phyloP scores from a whole-genome alignment of 2,329 filamentous ascomycete species.

The Elsinoe ampelina region DNA sequence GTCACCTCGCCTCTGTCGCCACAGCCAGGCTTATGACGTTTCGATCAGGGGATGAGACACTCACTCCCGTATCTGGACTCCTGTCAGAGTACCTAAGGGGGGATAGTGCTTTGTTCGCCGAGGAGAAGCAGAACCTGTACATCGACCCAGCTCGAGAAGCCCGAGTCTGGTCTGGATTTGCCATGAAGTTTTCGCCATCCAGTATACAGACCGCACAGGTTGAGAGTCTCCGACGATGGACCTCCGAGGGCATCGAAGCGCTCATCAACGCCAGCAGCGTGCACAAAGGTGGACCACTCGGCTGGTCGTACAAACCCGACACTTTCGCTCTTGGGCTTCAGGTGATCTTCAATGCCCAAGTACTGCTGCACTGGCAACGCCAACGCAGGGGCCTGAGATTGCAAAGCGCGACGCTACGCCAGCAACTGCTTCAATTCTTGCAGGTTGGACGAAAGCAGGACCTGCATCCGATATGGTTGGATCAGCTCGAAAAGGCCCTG shows the following conservation, averaged over 20 bases:
- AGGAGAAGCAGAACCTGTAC: slow-evolving; percentile 93
- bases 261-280: slow-evolving; percentile 30
- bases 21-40: slow-evolving; percentile 10
- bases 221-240: slow-evolving; percentile 36
- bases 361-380: slow-evolving; percentile 26
- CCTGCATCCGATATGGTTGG: slow-evolving; percentile 31
- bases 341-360: slow-evolving; percentile 35
- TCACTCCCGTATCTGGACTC: slow-evolving; percentile 20
- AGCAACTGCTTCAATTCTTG: slow-evolving; percentile 23
- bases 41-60: slow-evolving; percentile 12
- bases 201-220: slow-evolving; percentile 21
- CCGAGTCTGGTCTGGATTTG: slow-evolving; percentile 53
- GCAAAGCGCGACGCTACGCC: slow-evolving; percentile 21
- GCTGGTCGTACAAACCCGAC: slow-evolving; percentile 60
- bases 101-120: slow-evolving; percentile 66
- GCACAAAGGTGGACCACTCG: slow-evolving; percentile 55
- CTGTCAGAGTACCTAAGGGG: slow-evolving; percentile 31
- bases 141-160: slow-evolving; percentile 72
- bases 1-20: background rate
- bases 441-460: slow-evolving; percentile 19
- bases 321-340: slow-evolving; percentile 53
- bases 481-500: slow-evolving; percentile 29
- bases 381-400: slow-evolving; percentile 17
- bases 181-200: slow-evolving; percentile 29
- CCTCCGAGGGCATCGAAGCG: slow-evolving; percentile 38